Evolutionary conservation across 805 yeast species (phyloP).

Genomic region (Schizosaccharomyces octosporus): DNA sequence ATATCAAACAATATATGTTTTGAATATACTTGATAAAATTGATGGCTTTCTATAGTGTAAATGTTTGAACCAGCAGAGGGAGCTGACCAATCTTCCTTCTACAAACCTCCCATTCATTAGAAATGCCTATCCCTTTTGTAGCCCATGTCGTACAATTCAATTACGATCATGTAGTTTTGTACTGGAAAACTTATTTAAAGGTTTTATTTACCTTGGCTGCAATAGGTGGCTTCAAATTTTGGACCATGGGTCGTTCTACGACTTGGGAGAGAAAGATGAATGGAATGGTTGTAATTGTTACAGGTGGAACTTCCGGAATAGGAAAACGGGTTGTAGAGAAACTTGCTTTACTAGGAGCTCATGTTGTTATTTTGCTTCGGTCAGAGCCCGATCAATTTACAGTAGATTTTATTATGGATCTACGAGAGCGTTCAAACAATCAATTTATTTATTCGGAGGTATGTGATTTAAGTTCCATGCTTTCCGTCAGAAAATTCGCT

Average conservation of each 20-base stretch:
- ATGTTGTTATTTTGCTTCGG: constrained; percentile 47
- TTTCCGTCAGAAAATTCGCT: constrained; percentile 68
- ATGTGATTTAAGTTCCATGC: constrained; percentile 52
- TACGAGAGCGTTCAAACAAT: constrained; percentile 46
- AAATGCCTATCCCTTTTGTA: neutral
- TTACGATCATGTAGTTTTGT: neutral
- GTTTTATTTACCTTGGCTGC: neutral
- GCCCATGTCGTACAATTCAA: neutral
- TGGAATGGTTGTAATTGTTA: constrained; percentile 40
- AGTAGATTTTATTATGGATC: constrained; percentile 51
- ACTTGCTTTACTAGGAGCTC: constrained; percentile 66
- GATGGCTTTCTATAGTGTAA: too few relatives aligned
- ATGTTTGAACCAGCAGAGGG: too few relatives aligned
- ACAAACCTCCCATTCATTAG: neutral
- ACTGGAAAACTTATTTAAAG: neutral
- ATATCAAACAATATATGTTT: too few relatives aligned
- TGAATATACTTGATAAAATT: too few relatives aligned
- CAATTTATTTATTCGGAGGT: constrained; percentile 70
- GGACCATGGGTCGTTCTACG: constrained; percentile 34
- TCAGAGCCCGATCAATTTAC: constrained; percentile 47
- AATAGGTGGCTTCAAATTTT: neutral
- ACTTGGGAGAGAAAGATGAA: constrained; percentile 86
- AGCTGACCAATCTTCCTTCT: neutral
- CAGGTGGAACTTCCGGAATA: constrained; percentile 83
- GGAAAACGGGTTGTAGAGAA: constrained; percentile 59